These are phyloP conservation scores for Zoysia matrella DNA, from an alignment of 202 grass and related monocot species.

Conservation along the genomic window DNA sequence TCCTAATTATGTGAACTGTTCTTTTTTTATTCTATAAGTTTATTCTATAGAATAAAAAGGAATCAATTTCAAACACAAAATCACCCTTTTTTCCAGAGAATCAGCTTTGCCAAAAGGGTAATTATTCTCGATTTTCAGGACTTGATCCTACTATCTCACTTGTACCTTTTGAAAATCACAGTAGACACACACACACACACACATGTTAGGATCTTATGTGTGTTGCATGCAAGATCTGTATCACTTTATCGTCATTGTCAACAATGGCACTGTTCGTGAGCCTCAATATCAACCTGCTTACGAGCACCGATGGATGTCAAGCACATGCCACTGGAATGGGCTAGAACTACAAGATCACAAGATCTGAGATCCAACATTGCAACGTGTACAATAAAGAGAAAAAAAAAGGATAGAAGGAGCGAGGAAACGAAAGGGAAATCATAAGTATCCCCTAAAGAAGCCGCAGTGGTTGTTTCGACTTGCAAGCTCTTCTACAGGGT, in stretches of 20 bases:
- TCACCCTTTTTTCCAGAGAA: too few species aligned
- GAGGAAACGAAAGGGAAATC: background rate
- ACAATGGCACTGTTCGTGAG: background rate
- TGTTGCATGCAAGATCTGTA: background rate
- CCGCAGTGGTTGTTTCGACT: background rate
- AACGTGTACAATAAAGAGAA: background rate
- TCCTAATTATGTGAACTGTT: too few species aligned
- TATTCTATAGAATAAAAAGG: too few species aligned
- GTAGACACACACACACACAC: too few species aligned
- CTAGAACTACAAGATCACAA: background rate
- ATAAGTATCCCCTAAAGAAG: background rate
- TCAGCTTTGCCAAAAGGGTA: too few species aligned
- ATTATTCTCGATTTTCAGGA: too few species aligned
- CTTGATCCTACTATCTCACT: too few species aligned
- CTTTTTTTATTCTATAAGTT: too few species aligned
- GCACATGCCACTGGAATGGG: background rate
- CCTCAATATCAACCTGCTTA: background rate
- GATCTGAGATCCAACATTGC: conserved; percentile 23
- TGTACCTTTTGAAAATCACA: too few species aligned
- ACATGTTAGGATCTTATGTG: background rate
- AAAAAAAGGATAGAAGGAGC: background rate
- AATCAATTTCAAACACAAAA: too few species aligned
- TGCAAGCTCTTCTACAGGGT: background rate
- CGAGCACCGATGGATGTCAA: background rate
- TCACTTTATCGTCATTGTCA: background rate